Evolutionary conservation across 345 rosid genomes (phyloP).

Genomic region (thale cress (Arabidopsis thaliana)): DNA sequence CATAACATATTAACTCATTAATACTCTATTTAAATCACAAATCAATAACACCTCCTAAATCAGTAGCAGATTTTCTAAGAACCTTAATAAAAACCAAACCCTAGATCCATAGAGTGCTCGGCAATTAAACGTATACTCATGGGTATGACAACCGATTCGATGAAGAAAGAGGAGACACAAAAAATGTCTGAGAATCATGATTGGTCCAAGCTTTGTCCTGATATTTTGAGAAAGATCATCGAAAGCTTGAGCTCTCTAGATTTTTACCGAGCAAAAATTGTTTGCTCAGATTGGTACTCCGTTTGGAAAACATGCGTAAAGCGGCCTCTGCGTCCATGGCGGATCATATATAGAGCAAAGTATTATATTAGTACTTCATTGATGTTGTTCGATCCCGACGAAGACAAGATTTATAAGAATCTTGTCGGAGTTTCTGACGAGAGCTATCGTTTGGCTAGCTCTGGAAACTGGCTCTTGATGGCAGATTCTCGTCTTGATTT

Average conservation of each 20-base stretch:
- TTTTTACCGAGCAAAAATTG: not conserved
- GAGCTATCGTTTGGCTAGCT: not conserved
- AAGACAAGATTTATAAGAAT: not conserved
- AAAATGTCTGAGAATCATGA: not conserved
- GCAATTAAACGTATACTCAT: not conserved
- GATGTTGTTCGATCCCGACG: not conserved
- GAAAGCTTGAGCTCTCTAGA: not conserved
- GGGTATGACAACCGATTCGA: not conserved
- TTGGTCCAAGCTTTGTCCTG: not conserved
- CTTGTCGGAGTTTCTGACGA: no score
- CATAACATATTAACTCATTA: no score
- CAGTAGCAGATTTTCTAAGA: no score
- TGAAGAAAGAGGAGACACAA: not conserved
- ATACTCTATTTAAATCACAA: no score
- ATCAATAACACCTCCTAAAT: no score
- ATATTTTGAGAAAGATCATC: not conserved
- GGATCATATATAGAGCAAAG: not conserved
- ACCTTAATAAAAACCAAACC: no score
- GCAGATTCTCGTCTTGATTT: not conserved
- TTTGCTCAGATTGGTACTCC: conserved; percentile 4
- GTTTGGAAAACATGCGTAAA: not conserved
- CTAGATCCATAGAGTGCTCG: no score
- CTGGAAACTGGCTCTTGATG: not conserved
- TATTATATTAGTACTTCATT: no score
- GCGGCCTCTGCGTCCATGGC: not conserved